phyloP scores from a whole-genome alignment of 2,329 filamentous ascomycete species.

The Talaromyces sp. region DNA sequence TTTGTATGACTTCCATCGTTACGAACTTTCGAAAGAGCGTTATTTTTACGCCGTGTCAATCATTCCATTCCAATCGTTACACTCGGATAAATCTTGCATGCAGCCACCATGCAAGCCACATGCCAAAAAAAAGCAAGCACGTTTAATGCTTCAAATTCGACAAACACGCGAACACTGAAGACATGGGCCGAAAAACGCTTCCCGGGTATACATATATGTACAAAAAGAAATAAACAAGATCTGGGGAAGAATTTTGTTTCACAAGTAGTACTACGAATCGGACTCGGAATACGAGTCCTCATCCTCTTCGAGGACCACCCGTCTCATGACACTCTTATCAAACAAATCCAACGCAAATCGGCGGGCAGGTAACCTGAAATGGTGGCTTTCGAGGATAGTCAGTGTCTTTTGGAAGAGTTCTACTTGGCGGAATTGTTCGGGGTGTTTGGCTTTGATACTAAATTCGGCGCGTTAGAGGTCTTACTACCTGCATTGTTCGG shows the following conservation, averaged over 20 bases:
- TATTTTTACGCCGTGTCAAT: neutral
- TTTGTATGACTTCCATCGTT: too few species aligned
- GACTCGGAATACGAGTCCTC: constrained; percentile 8
- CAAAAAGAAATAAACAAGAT: neutral
- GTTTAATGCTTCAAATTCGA: neutral
- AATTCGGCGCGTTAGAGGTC: constrained; percentile 26
- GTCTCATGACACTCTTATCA: constrained; percentile 80
- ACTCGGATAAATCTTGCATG: neutral
- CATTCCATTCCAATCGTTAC: neutral
- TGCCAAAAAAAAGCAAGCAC: neutral
- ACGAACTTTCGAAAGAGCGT: neutral
- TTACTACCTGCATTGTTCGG: neutral
- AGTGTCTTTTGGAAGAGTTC: constrained; percentile 82
- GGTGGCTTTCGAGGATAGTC: constrained; percentile 79
- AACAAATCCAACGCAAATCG: constrained; percentile 93
- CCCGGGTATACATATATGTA: neutral
- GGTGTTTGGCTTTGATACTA: constrained; percentile 72
- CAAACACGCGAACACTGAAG: neutral
- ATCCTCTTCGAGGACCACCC: constrained; percentile 77
- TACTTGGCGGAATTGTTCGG: constrained; percentile 70
- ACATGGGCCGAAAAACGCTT: neutral
- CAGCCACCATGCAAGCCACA: neutral
- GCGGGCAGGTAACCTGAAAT: constrained; percentile 81
- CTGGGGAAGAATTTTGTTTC: neutral
- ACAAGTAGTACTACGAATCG: neutral